Percentiles rank a stretch among this genome's conserved stretches.
Evolutionary conservation across 2,329 filamentous ascomycete genomes (phyloP).

Genomic region (Grosmannia clavigera): DNA sequence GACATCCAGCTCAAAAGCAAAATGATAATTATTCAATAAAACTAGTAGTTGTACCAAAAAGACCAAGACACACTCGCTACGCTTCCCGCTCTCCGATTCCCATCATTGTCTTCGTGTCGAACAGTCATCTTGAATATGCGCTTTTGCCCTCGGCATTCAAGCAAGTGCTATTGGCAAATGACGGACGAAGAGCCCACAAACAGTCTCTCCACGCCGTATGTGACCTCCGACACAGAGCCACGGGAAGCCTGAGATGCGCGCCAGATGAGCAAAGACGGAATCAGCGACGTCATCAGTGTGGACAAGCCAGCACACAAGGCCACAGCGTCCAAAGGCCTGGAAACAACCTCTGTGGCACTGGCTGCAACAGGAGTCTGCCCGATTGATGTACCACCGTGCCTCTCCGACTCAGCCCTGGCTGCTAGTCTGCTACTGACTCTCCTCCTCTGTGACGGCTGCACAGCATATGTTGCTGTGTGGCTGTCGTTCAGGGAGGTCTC

Average conservation of each 20-base stretch:
- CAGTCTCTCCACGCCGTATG: not conserved
- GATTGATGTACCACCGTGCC: not conserved
- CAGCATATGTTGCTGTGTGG: not conserved
- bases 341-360: not conserved
- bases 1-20: not conserved
- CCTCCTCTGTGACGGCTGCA: not conserved
- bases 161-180: constrained; percentile 1
- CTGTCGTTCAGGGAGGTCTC: not conserved
- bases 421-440: not conserved
- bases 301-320: not conserved
- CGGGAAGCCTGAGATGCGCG: not conserved
- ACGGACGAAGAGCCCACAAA: not conserved
- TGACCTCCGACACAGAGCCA: not conserved
- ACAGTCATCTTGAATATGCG: not conserved
- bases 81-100: not conserved
- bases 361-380: not conserved
- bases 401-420: no score
- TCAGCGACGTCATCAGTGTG: not conserved
- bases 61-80: not conserved
- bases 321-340: not conserved
- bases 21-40: not conserved
- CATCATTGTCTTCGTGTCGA: not conserved
- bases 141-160: not conserved
- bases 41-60: not conserved
- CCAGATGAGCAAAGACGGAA: constrained; percentile 1